Conservation (phyloP, 768 basidiomycete genomes). For the Tricholoma furcatifolium region DNA sequence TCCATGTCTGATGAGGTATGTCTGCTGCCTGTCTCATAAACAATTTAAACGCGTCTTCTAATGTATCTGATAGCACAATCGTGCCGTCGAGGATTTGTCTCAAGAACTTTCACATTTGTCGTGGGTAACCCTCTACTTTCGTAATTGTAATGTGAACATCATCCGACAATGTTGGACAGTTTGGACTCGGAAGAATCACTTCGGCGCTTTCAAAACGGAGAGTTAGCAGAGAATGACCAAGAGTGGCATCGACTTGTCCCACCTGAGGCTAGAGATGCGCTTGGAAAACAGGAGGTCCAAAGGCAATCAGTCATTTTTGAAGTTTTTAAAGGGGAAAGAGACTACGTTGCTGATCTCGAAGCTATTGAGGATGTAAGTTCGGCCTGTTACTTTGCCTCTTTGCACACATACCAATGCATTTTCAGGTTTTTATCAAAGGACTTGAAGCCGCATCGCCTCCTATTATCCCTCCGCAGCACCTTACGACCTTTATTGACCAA, state of each 20-base stretch:
- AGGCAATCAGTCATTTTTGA: slow-evolving; percentile 89
- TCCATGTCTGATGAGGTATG: slow-evolving; percentile 32
- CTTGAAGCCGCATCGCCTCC: slow-evolving; percentile 62
- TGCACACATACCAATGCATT: background rate
- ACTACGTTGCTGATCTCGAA: slow-evolving; percentile 83
- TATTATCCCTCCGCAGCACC: slow-evolving; percentile 53
- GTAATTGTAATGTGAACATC: slow-evolving; percentile 4
- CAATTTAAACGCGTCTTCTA: background rate
- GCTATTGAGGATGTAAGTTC: slow-evolving; percentile 59
- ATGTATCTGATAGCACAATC: slow-evolving; percentile 9
- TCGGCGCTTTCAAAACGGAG: slow-evolving; percentile 63
- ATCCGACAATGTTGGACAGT: slow-evolving; percentile 34
- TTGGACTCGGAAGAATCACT: slow-evolving; percentile 64
- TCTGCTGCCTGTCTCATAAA: background rate
- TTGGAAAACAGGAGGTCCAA: slow-evolving; percentile 77
- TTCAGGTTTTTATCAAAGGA: slow-evolving; percentile 71
- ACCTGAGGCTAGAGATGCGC: slow-evolving; percentile 59
- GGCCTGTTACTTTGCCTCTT: background rate
- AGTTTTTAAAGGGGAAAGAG: slow-evolving; percentile 83
- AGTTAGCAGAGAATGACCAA: slow-evolving; percentile 64
- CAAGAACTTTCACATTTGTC: slow-evolving; percentile 35
- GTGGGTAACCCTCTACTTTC: slow-evolving; percentile 29
- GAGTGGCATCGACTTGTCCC: slow-evolving; percentile 86
- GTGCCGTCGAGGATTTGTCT: slow-evolving; percentile 18
- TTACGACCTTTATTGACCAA: slow-evolving; percentile 68